Evolutionary conservation across 2,329 filamentous ascomycete genomes (phyloP), one percentile per base, ranked within the genome.

Genomic region (Venturia nashicola): DNA sequence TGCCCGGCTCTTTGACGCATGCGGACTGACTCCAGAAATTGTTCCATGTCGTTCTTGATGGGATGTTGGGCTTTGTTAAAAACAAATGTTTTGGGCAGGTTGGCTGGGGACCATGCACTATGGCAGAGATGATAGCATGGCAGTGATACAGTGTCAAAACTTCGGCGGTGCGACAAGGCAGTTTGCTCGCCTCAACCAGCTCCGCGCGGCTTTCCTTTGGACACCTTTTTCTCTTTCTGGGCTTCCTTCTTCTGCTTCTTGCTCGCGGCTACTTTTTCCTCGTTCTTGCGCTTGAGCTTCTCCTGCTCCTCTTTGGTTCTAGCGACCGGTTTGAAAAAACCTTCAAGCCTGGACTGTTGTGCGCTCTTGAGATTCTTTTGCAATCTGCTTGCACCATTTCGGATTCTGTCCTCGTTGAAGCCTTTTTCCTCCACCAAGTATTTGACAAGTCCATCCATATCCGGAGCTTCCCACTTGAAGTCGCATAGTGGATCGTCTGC

Each of bases 381-480:
- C 65, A 99, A 78, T 64, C 90, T 85, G 2, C 86, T 83, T 0
- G 89, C 92, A 36, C 83, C 93, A 54, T 82, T 85, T 44, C 92
- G 85, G 9, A 99, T 94, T 20, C 94, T 84, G 72, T 99, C 94
- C 74, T 99, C 95, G 39, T 87, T 96, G 81, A 99, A 99, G 0
- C 92, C 94, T 78, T 99, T 99, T 72, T 97, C 94, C 6, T 85
- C 85, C 3, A 96, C 94, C 2, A 99, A 79, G 75, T 90, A 99
- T 70, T 94, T 84, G 67, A 99, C 84, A 0, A 99, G 83, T 0
- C 91, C 93, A 2, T 97, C 91, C 1, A 94, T 81, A 70, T 99
- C 92, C 3, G 94, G 94, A 65, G 87, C 87, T 55, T 97, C 91
- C 94, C 95, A 99, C 76, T 96, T 97, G 81, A 97, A 96, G 73